Conservation (phyloP, 2,329 filamentous ascomycete species). For the Rhynchosporium secalis region DNA sequence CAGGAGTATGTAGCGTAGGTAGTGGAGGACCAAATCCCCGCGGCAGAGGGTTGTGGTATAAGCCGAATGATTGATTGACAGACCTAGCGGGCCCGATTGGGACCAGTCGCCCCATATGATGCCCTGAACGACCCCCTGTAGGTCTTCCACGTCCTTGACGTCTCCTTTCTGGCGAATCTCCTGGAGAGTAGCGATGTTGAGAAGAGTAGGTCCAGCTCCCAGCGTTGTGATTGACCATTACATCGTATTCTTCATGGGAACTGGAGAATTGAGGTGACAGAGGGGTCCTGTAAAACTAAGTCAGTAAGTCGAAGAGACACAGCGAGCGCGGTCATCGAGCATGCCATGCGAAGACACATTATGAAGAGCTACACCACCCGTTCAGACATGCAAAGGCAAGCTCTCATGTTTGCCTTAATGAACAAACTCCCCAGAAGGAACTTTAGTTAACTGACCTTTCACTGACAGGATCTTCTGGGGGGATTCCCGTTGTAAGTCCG, state of each 20-base stretch:
- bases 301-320: not conserved
- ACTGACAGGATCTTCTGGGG: constrained; percentile 6
- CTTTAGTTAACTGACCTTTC: constrained; percentile 1
- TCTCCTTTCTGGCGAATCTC: constrained; percentile 33
- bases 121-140: constrained; percentile 11
- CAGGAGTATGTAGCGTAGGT: constrained; percentile 8
- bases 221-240: constrained; percentile 24
- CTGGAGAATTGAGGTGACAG: constrained; percentile 4
- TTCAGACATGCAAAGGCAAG: not conserved
- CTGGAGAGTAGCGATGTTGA: constrained; percentile 18
- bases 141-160: constrained; percentile 31
- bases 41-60: constrained; percentile 7
- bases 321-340: not conserved
- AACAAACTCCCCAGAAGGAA: not conserved
- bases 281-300: constrained; percentile 4
- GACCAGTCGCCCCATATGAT: constrained; percentile 27
- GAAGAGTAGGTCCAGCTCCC: constrained; percentile 22
- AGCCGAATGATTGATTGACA: constrained; percentile 9
- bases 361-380: not conserved
- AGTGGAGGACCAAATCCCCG: constrained; percentile 3
- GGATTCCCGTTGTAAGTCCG: not conserved
- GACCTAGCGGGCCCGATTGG: constrained; percentile 32
- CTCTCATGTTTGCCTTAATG: not conserved
- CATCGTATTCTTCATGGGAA: constrained; percentile 11
- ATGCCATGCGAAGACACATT: not conserved